Evolutionary conservation across 257 asterid genomes (phyloP), one percentile per base, ranked within the genome.

Genomic region (Coffea eugenioides): DNA sequence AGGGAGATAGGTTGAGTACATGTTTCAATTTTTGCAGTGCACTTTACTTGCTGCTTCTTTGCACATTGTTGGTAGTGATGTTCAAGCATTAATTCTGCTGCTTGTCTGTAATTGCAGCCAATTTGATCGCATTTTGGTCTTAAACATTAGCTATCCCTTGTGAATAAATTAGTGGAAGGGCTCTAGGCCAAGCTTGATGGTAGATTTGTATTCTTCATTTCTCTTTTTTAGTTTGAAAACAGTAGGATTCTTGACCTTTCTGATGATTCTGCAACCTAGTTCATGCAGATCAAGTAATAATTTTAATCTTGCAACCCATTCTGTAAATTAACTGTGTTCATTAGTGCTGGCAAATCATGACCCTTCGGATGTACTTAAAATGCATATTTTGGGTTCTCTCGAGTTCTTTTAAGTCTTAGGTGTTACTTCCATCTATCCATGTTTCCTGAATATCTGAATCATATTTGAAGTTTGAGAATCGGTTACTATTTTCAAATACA

Each of bases 1-100:
- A 65, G 90, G 88, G 49, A 77, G 90, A 77, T 87, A 86, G 84
- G 52, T 80, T 15, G 56, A 36, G 20, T 79, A 39, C 31, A 45
- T 36, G 11, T 21, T 15, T 2, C 45, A 52, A 18, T 21, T 39
- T 27, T 69, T 20, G 7, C 6, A 61, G 67, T 61, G 31, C 34
- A 21, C 15, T 46, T 39, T 23, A 43, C 51, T 66, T 77, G 23
- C 34, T 11, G 43, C 11, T 51, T 57, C 36, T 74, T 39, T 41
- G 25, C 39, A 74, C 48, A 34, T 56, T 34, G 34, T 16, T 74
- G 41, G 15, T 54, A 20, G 59, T 54, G 16, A 15, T 54, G 6
- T 54, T 13, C 2, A 54, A 15, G 21, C n/a, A 41, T 54, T 12
- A 69, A 52, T 43, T 74, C 51, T 74, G 39, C 43, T 49, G 48